Conservation (phyloP, 2,329 filamentous ascomycete genomes). For the Dothideomycetidae sp. region DNA sequence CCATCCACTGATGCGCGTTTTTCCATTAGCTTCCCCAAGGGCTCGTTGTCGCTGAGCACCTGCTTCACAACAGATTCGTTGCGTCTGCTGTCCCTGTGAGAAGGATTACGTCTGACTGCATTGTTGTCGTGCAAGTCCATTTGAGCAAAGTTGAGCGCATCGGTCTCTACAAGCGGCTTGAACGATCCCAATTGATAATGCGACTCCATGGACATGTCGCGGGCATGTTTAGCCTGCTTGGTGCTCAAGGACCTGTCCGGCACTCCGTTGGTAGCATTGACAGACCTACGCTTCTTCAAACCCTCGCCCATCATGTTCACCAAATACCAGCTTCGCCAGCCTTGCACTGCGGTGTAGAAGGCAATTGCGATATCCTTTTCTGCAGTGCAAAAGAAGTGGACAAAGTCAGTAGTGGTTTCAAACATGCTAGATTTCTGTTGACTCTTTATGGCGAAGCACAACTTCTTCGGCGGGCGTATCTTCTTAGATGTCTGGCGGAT, state of each 20-base stretch:
- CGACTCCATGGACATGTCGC: conserved; percentile 29
- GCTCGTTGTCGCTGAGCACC: conserved; percentile 22
- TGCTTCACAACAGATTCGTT: conserved; percentile 23
- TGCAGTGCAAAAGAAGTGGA: conserved; percentile 81
- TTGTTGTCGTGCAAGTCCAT: conserved; percentile 23
- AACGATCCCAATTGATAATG: conserved; percentile 52
- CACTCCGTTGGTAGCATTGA: conserved; percentile 8
- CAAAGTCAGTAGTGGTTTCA: conserved; percentile 66
- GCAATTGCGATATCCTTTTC: conserved; percentile 50
- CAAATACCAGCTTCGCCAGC: conserved; percentile 86
- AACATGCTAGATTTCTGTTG: conserved; percentile 82
- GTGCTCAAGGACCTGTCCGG: conserved; percentile 5
- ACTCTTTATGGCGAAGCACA: conserved; percentile 80
- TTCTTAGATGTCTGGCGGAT: conserved; percentile 51
- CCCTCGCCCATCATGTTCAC: conserved; percentile 54
- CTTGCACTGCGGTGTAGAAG: conserved; percentile 59
- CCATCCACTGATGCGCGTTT: conserved; percentile 14
- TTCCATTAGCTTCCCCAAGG: conserved; percentile 19
- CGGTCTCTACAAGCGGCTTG: conserved; percentile 51
- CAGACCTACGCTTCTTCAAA: conserved; percentile 20
- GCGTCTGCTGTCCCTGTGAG: conserved; percentile 23
- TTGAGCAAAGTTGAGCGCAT: conserved; percentile 37
- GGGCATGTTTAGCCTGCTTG: conserved; percentile 10
- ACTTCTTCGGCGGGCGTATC: conserved; percentile 70
- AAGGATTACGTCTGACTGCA: conserved; percentile 21